These are phyloP conservation scores for Verticillium isaacii DNA, from an alignment of 2,329 filamentous ascomycete genomes.

Conservation along the genomic window DNA sequence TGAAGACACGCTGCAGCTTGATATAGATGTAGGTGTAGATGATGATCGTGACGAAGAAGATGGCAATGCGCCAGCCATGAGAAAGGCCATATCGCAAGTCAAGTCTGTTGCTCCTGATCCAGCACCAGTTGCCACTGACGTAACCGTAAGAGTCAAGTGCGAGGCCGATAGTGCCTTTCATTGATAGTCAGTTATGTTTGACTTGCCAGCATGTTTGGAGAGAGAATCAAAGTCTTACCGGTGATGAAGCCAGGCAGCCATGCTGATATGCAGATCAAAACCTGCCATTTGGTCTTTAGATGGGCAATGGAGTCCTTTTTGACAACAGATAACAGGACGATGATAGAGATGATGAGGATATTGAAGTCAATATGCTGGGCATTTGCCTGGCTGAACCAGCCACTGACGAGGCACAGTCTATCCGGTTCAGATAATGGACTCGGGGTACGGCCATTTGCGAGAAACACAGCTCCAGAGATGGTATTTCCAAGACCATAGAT, in stretches of 20 bases:
- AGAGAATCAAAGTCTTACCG: constrained; percentile 16
- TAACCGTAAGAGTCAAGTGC: constrained; percentile 16
- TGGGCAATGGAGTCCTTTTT: constrained; percentile 26
- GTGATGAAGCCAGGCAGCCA: constrained; percentile 36
- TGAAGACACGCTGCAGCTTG: constrained; percentile 1
- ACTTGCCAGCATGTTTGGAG: neutral
- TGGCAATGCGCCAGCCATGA: constrained; percentile 39
- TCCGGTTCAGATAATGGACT: constrained; percentile 13
- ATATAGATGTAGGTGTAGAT: constrained; percentile 36
- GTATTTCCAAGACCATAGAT: constrained; percentile 37
- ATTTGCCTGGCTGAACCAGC: constrained; percentile 38
- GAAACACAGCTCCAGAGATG: constrained; percentile 31
- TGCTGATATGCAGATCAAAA: constrained; percentile 28
- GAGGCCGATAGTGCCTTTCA: neutral
- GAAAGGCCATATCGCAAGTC: constrained; percentile 37
- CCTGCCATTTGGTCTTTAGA: constrained; percentile 20
- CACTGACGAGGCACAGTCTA: constrained; percentile 33
- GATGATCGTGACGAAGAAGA: constrained; percentile 31
- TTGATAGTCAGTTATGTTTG: neutral
- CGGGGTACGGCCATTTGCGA: constrained; percentile 19
- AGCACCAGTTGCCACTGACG: constrained; percentile 43
- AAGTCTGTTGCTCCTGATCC: constrained; percentile 31
- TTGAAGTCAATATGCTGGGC: constrained; percentile 38
- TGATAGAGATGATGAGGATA: constrained; percentile 38
- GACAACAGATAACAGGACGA: constrained; percentile 33